Conservation (phyloP, 768 basidiomycete species). For the Chalciporus pseudorubinellus region DNA sequence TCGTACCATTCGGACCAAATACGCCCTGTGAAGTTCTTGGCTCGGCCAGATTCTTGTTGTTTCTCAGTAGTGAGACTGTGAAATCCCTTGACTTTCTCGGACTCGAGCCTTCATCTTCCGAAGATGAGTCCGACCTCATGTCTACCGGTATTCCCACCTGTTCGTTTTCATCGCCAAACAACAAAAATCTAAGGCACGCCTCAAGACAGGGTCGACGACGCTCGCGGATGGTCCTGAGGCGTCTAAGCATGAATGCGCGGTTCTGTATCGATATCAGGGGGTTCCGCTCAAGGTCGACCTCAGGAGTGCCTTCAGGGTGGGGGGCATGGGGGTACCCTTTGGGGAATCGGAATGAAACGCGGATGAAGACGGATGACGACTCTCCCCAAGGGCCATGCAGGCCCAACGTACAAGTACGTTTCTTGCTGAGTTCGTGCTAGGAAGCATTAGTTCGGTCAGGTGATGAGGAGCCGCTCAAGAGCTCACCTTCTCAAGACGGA, state of each 20-base stretch:
- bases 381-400: conserved; percentile 93
- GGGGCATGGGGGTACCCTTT: conserved; percentile 66
- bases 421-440: conserved; percentile 67
- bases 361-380: conserved; percentile 76
- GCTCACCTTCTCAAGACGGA: conserved; percentile 81
- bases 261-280: conserved; percentile 76
- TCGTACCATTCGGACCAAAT: conserved; percentile 83
- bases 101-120: conserved; percentile 53
- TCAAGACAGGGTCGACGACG: conserved; percentile 81
- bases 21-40: conserved; percentile 84
- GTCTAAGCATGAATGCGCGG: conserved; percentile 75
- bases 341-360: conserved; percentile 88
- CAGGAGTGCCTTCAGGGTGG: conserved; percentile 65
- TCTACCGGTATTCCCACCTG: conserved; percentile 37
- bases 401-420: conserved; percentile 79
- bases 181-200: conserved; percentile 75
- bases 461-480: not conserved
- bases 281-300: conserved; percentile 80
- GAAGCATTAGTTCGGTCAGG: conserved; percentile 4
- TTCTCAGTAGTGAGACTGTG: conserved; percentile 54
- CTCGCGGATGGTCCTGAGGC: conserved; percentile 69
- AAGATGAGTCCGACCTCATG: conserved; percentile 61
- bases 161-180: conserved; percentile 65
- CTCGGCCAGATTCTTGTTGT: conserved; percentile 77
- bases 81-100: conserved; percentile 46